phyloP scores from a whole-genome alignment of 2,329 filamentous ascomycete species.

The Colletotrichum camelliae region DNA sequence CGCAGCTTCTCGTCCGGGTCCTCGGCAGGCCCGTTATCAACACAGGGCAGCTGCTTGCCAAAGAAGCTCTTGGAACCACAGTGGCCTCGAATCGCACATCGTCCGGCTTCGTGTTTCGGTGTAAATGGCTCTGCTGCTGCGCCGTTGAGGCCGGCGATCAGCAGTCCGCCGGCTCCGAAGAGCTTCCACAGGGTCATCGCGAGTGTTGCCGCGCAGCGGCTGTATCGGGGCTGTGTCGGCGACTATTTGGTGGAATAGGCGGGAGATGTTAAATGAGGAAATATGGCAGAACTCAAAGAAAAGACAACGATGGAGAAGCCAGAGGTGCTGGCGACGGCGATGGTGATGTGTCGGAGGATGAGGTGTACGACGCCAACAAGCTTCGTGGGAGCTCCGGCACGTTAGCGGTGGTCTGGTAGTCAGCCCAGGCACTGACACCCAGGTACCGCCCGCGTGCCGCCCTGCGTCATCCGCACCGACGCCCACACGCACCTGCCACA shows the following conservation, averaged over 20 bases:
- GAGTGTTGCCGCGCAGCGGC: conserved; percentile 18
- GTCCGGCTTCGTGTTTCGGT: conserved; percentile 80
- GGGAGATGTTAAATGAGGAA: not conserved
- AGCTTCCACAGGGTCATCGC: conserved; percentile 24
- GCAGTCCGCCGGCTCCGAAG: conserved; percentile 34
- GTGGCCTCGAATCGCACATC: conserved; percentile 89
- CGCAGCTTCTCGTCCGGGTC: conserved; percentile 75
- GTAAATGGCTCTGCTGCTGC: conserved; percentile 41
- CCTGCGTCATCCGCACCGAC: conserved; percentile 10
- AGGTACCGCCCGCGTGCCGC: not conserved
- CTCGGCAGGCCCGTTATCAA: conserved; percentile 84
- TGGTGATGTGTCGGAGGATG: not conserved
- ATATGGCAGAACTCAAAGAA: not conserved
- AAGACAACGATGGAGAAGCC: not conserved
- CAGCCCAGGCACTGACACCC: conserved; percentile 7
- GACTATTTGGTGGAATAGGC: not conserved
- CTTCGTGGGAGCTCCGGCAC: conserved; percentile 12
- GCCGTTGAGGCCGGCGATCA: conserved; percentile 29
- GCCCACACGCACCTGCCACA: conserved; percentile 2
- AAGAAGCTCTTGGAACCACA: conserved; percentile 94
- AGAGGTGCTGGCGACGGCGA: not conserved
- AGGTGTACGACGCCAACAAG: not conserved
- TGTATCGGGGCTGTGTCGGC: not conserved
- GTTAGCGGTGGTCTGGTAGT: conserved; percentile 2
- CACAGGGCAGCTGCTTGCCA: conserved; percentile 86